Conservation (phyloP, 495 filamentous ascomycete genomes). For the Aspergillus nidulans region DNA sequence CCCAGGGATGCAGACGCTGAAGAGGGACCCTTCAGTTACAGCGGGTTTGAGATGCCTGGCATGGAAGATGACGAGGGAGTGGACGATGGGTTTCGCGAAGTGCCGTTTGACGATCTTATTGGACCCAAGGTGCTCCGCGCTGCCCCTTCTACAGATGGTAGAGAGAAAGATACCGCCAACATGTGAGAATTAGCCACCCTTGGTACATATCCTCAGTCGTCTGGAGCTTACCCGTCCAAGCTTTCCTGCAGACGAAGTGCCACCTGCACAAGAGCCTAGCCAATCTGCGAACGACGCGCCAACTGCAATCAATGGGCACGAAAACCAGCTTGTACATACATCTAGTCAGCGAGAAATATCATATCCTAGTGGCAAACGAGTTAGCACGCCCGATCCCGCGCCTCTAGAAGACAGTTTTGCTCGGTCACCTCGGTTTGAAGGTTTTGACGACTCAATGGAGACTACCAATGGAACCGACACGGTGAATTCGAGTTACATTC, state of each 20-base stretch:
- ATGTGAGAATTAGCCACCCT: slow-evolving; percentile 36
- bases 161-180: slow-evolving; percentile 29
- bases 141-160: slow-evolving; percentile 16
- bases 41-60: slow-evolving; percentile 64
- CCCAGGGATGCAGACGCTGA: slow-evolving; percentile 46
- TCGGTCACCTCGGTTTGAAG: slow-evolving; percentile 20
- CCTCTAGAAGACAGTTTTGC: slow-evolving; percentile 9
- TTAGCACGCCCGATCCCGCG: background rate
- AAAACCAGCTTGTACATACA: background rate
- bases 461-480: background rate
- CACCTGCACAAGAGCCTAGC: slow-evolving; percentile 16
- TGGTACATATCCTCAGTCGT: slow-evolving; percentile 20
- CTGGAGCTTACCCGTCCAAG: slow-evolving; percentile 35
- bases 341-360: background rate
- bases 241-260: slow-evolving; percentile 29
- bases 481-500: background rate
- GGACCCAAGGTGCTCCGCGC: slow-evolving; percentile 57
- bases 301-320: background rate
- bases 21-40: slow-evolving; percentile 54
- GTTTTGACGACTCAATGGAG: slow-evolving; percentile 10
- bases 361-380: background rate
- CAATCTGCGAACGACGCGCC: slow-evolving; percentile 2
- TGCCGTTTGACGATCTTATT: slow-evolving; percentile 53
- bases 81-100: slow-evolving; percentile 49
- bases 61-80: slow-evolving; percentile 46